Conservation (phyloP, 83 land plant genomes). For the Picea mariana region DNA sequence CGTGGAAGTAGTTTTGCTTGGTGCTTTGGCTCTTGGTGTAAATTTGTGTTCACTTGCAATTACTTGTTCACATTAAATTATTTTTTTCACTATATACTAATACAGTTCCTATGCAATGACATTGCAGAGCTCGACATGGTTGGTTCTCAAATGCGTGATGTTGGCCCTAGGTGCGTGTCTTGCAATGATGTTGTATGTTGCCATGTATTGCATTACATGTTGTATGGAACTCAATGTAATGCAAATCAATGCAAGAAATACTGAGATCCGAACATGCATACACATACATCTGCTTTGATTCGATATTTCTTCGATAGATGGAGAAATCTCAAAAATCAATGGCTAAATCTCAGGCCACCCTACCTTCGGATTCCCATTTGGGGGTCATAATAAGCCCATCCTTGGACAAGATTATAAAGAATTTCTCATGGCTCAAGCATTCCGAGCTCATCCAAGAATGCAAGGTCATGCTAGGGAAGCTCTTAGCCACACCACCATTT, state of each 20-base stretch:
- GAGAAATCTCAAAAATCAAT: too few relatives aligned
- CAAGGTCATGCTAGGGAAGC: slow-evolving; percentile 56
- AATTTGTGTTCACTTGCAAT: background rate
- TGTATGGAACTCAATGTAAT: too few relatives aligned
- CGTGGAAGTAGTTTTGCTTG: slow-evolving; percentile 1
- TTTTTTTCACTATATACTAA: background rate
- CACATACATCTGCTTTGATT: too few relatives aligned
- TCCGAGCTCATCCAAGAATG: slow-evolving; percentile 77
- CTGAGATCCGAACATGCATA: too few relatives aligned
- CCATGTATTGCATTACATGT: too few relatives aligned
- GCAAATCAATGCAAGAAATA: too few relatives aligned
- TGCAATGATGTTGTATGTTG: slow-evolving; percentile 10
- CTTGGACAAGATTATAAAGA: slow-evolving; percentile 73
- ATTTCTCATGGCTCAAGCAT: slow-evolving; percentile 88
- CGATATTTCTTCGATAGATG: too few relatives aligned
- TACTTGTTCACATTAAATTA: background rate
- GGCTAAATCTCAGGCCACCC: too few relatives aligned
- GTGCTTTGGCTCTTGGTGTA: slow-evolving; percentile 18
- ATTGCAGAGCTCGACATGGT: slow-evolving; percentile 14
- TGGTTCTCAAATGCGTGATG: slow-evolving; percentile 6
- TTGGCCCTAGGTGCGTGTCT: slow-evolving; percentile 7
- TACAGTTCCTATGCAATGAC: background rate
- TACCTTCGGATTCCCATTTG: background rate
- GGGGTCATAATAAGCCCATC: slow-evolving; percentile 35
- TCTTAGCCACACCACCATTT: slow-evolving; percentile 25